A percentile compares a stretch with the other conserved stretches of the same genome.
Evolutionary conservation across 495 filamentous ascomycete species (phyloP).

Genomic region (Annulohypoxylon nitens): DNA sequence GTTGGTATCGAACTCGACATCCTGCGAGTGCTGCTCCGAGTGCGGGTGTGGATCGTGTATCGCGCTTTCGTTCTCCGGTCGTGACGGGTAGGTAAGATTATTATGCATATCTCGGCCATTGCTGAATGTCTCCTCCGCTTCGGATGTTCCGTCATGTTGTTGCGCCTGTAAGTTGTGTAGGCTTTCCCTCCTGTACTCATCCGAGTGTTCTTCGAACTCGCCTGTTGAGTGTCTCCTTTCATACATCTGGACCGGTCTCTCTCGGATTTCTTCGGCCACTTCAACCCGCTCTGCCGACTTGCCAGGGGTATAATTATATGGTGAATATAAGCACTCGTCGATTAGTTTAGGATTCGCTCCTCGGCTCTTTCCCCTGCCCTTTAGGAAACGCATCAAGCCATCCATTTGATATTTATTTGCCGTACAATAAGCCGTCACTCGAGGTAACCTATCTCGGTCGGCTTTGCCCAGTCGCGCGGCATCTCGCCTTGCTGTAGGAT

Average conservation of each 20-base stretch:
- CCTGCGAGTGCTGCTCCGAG: slow-evolving; percentile 32
- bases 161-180: slow-evolving; percentile 39
- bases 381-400: slow-evolving; percentile 86
- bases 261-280: slow-evolving; percentile 50
- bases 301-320: slow-evolving; percentile 77
- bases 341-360: slow-evolving; percentile 89
- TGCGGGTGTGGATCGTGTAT: slow-evolving; percentile 47
- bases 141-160: slow-evolving; percentile 34
- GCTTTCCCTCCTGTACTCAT: slow-evolving; percentile 41
- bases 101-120: slow-evolving; percentile 49
- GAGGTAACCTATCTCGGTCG: slow-evolving; percentile 85
- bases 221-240: slow-evolving; percentile 73
- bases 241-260: slow-evolving; percentile 57
- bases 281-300: slow-evolving; percentile 55
- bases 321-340: slow-evolving; percentile 97
- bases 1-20: slow-evolving; percentile 73
- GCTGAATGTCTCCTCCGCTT: slow-evolving; percentile 33
- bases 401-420: slow-evolving; percentile 91
- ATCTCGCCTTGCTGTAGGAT: slow-evolving; percentile 92
- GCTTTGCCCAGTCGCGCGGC: slow-evolving; percentile 94
- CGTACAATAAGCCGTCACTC: slow-evolving; percentile 97
- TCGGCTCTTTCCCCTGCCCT: slow-evolving; percentile 78
- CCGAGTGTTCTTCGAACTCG: slow-evolving; percentile 50
- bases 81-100: slow-evolving; percentile 46
- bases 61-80: slow-evolving; percentile 43